Evolutionary conservation across 257 asterid genomes (phyloP).

Genomic region (Nicotiana knightiana): DNA sequence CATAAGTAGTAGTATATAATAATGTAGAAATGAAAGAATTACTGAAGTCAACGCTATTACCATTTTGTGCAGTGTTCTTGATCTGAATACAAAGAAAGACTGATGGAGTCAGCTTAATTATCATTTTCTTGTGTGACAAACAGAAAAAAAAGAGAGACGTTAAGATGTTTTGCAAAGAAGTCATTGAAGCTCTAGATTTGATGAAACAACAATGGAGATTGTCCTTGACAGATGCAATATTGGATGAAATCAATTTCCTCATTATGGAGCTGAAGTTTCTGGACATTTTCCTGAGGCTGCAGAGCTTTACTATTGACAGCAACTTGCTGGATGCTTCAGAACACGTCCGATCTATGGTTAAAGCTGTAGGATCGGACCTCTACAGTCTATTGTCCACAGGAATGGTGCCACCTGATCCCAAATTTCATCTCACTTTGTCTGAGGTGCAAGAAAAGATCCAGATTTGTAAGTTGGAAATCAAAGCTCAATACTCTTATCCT

Average conservation of each 20-base stretch:
- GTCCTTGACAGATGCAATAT: background rate
- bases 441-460: background rate
- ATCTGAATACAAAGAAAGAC: too few species aligned
- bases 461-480: background rate
- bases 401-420: too few species aligned
- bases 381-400: background rate
- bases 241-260: background rate
- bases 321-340: background rate
- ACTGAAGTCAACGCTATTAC: too few species aligned
- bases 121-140: too few species aligned
- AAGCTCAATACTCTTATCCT: background rate
- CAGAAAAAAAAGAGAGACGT: background rate
- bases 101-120: too few species aligned
- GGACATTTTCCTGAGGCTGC: background rate
- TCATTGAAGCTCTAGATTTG: background rate
- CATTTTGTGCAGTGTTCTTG: too few species aligned
- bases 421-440: too few species aligned
- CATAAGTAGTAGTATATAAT: too few species aligned
- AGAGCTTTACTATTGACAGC: background rate
- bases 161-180: background rate
- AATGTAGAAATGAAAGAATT: too few species aligned
- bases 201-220: background rate
- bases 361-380: background rate
- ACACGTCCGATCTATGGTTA: too few species aligned
- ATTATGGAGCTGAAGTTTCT: background rate